Evolutionary conservation across 2,329 filamentous ascomycete species (phyloP).

Genomic region (Arachnomyces sp.): DNA sequence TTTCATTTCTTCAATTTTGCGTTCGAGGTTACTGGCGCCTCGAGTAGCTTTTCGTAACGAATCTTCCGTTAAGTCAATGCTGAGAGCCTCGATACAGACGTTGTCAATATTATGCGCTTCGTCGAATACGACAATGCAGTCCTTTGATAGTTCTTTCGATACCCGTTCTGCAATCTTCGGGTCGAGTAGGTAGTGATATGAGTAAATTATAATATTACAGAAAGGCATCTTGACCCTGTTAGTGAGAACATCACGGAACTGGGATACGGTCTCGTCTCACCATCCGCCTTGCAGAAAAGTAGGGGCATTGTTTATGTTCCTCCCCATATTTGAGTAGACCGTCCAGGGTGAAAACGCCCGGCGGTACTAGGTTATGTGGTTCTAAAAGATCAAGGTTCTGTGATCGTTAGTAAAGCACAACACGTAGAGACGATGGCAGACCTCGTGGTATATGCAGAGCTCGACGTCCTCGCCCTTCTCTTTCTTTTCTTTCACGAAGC

Average conservation of each 20-base stretch:
- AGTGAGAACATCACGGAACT: constrained; percentile 9
- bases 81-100: constrained; percentile 94
- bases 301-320: constrained; percentile 92
- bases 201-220: constrained; percentile 99
- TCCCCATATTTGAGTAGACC: constrained; percentile 83
- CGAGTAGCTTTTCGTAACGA: constrained; percentile 83
- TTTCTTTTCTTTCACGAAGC: constrained; percentile 97
- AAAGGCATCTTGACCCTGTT: constrained; percentile 70
- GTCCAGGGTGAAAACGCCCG: constrained; percentile 93
- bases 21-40: constrained; percentile 83
- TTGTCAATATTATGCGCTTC: constrained; percentile 99
- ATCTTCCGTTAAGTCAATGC: constrained; percentile 93
- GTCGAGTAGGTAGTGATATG: constrained; percentile 94
- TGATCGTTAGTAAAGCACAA: constrained; percentile 10
- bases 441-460: constrained; percentile 90
- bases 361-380: constrained; percentile 86
- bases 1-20: constrained; percentile 88
- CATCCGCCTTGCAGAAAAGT: constrained; percentile 94
- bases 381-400: constrained; percentile 90
- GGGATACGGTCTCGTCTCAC: constrained; percentile 37
- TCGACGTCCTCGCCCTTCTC: constrained; percentile 91
- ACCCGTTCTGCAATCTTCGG: constrained; percentile 96
- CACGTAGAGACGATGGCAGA: constrained; percentile 30
- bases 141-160: constrained; percentile 90
- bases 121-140: constrained; percentile 97